phyloP scores from a whole-genome alignment of 495 filamentous ascomycete genomes.

The Paragyromitra xinjiangensis region DNA sequence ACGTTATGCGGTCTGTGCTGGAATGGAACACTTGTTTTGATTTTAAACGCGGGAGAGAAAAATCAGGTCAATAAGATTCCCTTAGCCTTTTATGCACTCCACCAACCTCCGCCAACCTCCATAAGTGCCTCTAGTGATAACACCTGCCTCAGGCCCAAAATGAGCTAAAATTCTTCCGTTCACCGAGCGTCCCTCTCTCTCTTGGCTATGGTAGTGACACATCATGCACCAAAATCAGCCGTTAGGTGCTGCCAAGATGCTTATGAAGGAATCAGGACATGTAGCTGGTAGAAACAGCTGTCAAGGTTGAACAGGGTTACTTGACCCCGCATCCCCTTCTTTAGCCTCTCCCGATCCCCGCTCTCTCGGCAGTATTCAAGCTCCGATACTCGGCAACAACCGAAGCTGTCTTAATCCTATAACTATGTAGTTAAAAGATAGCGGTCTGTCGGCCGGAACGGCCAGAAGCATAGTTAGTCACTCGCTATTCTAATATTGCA shows the following conservation, averaged over 20 bases:
- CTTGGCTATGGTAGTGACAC: conserved; percentile 45
- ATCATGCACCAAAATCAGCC: conserved; percentile 50
- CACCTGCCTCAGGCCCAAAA: conserved; percentile 14
- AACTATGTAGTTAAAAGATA: conserved; percentile 1
- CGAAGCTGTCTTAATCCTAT: conserved; percentile 1
- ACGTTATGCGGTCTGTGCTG: conserved; percentile 4
- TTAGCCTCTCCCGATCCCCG: conserved; percentile 21
- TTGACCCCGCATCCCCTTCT: conserved; percentile 35
- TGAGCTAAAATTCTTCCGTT: conserved; percentile 42
- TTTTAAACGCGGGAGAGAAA: conserved; percentile 7
- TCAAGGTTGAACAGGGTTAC: conserved; percentile 20
- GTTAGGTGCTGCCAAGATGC: conserved; percentile 44
- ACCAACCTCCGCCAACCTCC: neutral
- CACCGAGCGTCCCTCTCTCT: conserved; percentile 31
- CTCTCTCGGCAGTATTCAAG: conserved; percentile 8
- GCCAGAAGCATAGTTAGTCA: conserved; percentile 16
- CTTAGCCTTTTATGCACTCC: conserved; percentile 6
- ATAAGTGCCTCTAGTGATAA: conserved; percentile 16
- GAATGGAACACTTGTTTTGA: neutral
- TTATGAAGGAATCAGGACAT: conserved; percentile 23
- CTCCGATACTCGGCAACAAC: conserved; percentile 22
- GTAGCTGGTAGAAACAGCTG: conserved; percentile 19
- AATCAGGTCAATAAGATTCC: conserved; percentile 12
- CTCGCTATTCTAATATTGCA: conserved; percentile 20
- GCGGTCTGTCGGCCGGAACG: conserved; percentile 4